Base-by-base conservation (phyloP, 108 stramenopile species). In the Fistulifera pelliculosa region DNA sequence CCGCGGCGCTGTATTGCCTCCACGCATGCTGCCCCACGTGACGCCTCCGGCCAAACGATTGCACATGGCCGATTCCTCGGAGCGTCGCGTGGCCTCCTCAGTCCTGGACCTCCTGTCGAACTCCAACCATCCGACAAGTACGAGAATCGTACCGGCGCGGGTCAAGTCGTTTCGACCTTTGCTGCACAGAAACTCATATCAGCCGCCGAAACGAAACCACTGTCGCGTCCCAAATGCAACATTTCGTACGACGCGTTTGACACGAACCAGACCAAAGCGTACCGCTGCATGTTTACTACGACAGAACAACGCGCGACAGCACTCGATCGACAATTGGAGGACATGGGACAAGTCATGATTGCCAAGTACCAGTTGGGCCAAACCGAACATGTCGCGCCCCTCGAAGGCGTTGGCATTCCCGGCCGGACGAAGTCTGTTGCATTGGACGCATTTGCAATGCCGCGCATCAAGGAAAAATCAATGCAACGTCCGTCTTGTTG, bases 261-360 rank as follows among this genome's bases (percentile, higher is more conserved):
- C 1, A 49, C 64, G 24, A 77, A 81, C 57, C 56, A 71, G 2
- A 42, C 35, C 13, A 47, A 65, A 31, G 56, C 67, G 22, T 93
- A 90, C 52, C 79, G 93, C 16, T 88, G 90, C 85, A 94, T 96
- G 94, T 96, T 94, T 61, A 88, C 95, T 0, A 72, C 96, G 11
- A 58, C 94, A 31, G 78, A 86, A 38, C 78, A 88, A 51, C 79
- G 96, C 13, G 84, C 94, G 11, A 24, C 24, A 8, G 75, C 73
- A 2, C 64, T 96, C 50, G 94, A 98, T 60, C 41, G 74, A 22
- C 67, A 81, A n/a, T 73, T 94, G 28, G 19, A 65, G 5, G 35
- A 61, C 1, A 75, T 87, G 72, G 68, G 59, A 19, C 58, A 79
- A n/a, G 52, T 63, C n/a, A 83, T 95, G 54, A 58, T 57, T 6